Evolutionary conservation across 768 basidiomycete species (phyloP), one percentile per base, ranked within the genome.

Genomic region (Dacryopinax spathularia): DNA sequence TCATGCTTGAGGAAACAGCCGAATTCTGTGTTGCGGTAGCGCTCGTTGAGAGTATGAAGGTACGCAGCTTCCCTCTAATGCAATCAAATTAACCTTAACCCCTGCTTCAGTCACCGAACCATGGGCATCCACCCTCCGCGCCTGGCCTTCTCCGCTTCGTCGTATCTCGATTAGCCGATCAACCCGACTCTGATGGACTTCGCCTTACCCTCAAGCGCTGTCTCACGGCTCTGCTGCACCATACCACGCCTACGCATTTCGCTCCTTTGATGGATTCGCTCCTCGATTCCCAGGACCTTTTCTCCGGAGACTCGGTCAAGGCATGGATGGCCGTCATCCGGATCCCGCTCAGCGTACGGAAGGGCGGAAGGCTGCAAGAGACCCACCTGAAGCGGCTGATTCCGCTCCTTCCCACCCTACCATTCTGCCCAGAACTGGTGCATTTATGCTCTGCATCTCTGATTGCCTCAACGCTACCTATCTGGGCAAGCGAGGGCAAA

Each of bases 211-310:
- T 89, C 33, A 85, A 88, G 9, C 83, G 91, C 34, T 75, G 86
- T 0, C 74, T 91, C 1, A 94, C 91, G 0, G 85, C 91, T 0
- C 74, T 91, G 12, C 83, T 88, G 20, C 93, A 95, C 70, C 91
- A 95, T 68, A 85, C 86, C 72, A 86, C 86, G 67, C 78, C 78
- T 25, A 84, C 87, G 25, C 80, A 85, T 60, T 91, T 88, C 70
- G 70, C 79, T 3, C 69, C 79, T 0, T 67, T 89, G 1, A 79
- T 80, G 1, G 83, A 88, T 18, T 67, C 81, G 10, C 67, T 91
- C 2, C 70, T 75, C 31, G 27, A 25, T 39, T 33, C 22, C 33
- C 59, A 13, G 16, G 22, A 39, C 27, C 27, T 20, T 60, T 20
- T 44, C 29, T 16, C 20, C 34, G 35, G 60, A 60, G 25, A 60